Base-by-base conservation (phyloP, 306 rosid species). In the Vachellia collinsii region DNA sequence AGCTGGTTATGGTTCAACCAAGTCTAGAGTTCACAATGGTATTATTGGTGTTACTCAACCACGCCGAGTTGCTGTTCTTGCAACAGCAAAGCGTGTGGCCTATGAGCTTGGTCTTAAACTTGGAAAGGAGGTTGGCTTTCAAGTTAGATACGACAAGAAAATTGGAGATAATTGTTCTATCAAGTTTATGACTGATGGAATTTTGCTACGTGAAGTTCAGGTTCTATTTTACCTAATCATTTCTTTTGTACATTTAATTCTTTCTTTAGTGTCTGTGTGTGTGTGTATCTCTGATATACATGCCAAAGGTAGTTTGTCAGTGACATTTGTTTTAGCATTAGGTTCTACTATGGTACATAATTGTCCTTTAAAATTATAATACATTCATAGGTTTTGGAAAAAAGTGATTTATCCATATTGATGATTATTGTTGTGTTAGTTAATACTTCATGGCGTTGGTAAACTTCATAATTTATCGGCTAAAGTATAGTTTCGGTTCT, bases 111-210 rank as follows among this genome's bases (percentile, higher is more conserved):
- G 93, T 78, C 79, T 91, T 63, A 86, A 63, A 72, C 84, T 94
- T 3, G 98, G 98, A 48, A 87, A 86, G 86, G 91, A 88, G 88
- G 93, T 94, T 38, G 97, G 98, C 70, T 94, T 89, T 88, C 97
- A 94, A 88, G 98, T 94, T 68, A 87, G 98, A 83, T 91, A 92
- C 82, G 97, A 92, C 90, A 94, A 92, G 86, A 91, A 70, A 83
- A 87, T 94, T 74, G 97, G 98, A 70, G 91, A 90, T 48, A 84
- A 75, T 80, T 81, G 97, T 83, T 92, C 98, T 46, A 88, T 94
- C 88, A 92, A 94, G 89, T 92, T 94, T 79, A 92, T 94, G 98
- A 94, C 97, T 8, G 98, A 94, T 86, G 98, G 98, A 81, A 94
- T 94, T 83, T 91, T 94, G 75, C 94, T 92, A 64, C 90, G 93